Conservation (phyloP, 2,329 filamentous ascomycete genomes). For the Pleoardoris graminearum region DNA sequence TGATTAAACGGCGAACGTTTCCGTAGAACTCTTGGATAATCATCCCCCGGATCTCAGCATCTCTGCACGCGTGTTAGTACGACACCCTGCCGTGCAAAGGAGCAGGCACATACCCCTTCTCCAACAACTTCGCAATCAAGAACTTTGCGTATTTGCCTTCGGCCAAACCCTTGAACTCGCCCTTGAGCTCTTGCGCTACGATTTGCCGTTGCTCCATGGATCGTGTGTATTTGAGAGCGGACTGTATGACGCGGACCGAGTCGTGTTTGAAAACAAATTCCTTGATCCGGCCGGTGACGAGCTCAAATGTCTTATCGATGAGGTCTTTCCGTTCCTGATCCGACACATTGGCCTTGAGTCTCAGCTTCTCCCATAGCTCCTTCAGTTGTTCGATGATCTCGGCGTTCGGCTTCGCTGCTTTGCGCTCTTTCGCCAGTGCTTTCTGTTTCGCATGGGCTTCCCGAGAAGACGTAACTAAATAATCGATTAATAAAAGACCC, state of each 20-base stretch:
- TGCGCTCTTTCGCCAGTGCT: constrained; percentile 82
- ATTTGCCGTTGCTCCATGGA: constrained; percentile 76
- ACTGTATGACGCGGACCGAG: constrained; percentile 93
- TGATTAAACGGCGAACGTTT: constrained; percentile 87
- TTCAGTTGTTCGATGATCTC: constrained; percentile 87
- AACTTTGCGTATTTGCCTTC: constrained; percentile 99
- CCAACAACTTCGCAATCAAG: constrained; percentile 89
- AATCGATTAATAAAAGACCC: constrained; percentile 18
- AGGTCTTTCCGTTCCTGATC: constrained; percentile 85
- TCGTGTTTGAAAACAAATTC: constrained; percentile 99
- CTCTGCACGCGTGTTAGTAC: constrained; percentile 50
- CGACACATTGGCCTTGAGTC: constrained; percentile 90
- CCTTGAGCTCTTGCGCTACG: constrained; percentile 85
- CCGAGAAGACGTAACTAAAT: constrained; percentile 68
- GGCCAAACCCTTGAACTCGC: constrained; percentile 79
- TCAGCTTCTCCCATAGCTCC: constrained; percentile 94
- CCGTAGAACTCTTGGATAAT: constrained; percentile 96
- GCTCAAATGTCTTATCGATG: constrained; percentile 85
- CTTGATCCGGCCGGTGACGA: constrained; percentile 87
- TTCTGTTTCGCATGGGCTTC: constrained; percentile 96
- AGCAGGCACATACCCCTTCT: constrained; percentile 62
- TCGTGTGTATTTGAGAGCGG: constrained; percentile 90
- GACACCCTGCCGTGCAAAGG: background rate
- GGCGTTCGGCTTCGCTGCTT: constrained; percentile 88
- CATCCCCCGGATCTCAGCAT: constrained; percentile 81